Percentiles rank a stretch among this genome's conserved stretches.
These are phyloP conservation scores for Linderina pennispora DNA, from an alignment of 192 early-diverging fungal genomes.

Conservation along the genomic window DNA sequence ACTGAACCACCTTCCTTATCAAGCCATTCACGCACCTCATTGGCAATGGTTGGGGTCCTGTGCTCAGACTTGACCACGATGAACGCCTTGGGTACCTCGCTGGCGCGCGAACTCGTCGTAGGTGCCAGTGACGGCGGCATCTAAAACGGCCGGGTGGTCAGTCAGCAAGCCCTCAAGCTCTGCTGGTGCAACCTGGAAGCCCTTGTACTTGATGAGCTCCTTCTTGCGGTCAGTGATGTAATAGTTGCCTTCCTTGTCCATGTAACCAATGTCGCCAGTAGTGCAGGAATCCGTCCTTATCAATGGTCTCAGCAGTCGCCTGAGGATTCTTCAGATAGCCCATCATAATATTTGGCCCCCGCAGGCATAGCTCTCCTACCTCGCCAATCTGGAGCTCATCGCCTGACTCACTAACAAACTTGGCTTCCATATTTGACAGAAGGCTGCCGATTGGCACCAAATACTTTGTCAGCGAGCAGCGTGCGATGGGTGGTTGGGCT, in stretches of 20 bases:
- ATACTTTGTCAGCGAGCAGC: slow-evolving; percentile 2
- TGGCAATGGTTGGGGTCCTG: slow-evolving; percentile 24
- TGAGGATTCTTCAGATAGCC: slow-evolving; percentile 79
- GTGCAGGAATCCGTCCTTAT: slow-evolving; percentile 57
- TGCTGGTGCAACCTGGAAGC: slow-evolving; percentile 77
- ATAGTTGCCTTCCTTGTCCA: slow-evolving; percentile 58
- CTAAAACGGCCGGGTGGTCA: slow-evolving; percentile 59
- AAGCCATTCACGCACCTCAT: slow-evolving; percentile 50
- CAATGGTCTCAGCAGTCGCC: slow-evolving; percentile 68
- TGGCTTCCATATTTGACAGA: slow-evolving; percentile 65
- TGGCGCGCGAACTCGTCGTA: slow-evolving; percentile 53
- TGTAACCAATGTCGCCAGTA: slow-evolving; percentile 46
- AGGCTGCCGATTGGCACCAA: slow-evolving; percentile 67
- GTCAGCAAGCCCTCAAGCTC: slow-evolving; percentile 79
- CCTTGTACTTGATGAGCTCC: slow-evolving; percentile 27
- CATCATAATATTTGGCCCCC: slow-evolving; percentile 82
- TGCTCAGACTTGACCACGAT: slow-evolving; percentile 56
- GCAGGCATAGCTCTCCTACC: slow-evolving; percentile 78
- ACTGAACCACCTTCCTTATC: slow-evolving; percentile 53
- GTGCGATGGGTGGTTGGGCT: slow-evolving; percentile 36
- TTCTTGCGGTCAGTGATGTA: slow-evolving; percentile 75
- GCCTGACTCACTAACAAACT: slow-evolving; percentile 67
- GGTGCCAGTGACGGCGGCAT: slow-evolving; percentile 61
- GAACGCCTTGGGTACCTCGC: slow-evolving; percentile 77
- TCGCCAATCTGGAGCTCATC: slow-evolving; percentile 55